Base-by-base conservation (phyloP, 331 rosid genomes). In the Acacia pycnantha region DNA sequence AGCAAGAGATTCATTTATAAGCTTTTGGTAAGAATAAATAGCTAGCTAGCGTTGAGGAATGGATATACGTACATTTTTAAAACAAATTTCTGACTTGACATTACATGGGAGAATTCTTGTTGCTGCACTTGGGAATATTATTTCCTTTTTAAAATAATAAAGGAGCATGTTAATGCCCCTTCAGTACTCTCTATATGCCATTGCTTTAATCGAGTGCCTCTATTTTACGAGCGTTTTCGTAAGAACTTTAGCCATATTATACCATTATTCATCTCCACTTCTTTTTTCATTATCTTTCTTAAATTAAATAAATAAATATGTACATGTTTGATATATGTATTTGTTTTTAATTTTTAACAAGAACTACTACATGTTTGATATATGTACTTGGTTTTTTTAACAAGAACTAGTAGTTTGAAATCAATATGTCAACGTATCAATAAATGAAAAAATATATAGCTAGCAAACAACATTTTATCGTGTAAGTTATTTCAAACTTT, bases 101-200 rank as follows among this genome's bases (percentile, higher is more conserved):
- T 77, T 81, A 74, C 87, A 74, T 78, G 26, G 87, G 79, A 84
- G 84, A 70, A 81, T 78, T 84, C 71, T 81, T 11, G 59, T 74
- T 83, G 73, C 44, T 47, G 58, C 16, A 5, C 24, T 62, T 18
- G 46, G 77, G 82, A 84, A 87, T 79, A 76, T 81, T 40, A 61
- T 73, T 65, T 65, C 15, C 15, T 16, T 24, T 59, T 59, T n/a
- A 0, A 77, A 59, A 77, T 19, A n/a, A 22, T 58, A 19, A 73
- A 53, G 21, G 43, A 29, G 43, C 44, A 59, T 66, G 27, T 33
- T 41, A 47, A 54, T 33, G 76, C 79, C 62, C 77, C 47, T 29
- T 24, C 47, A 53, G 64, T 66, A 46, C 24, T 72, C 74, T 19
- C 78, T 19, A 9, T 19, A 9, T 62, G 40, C 41, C 47, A 58